phyloP scores from a whole-genome alignment of 441 rosid genomes.

The Erodium texanum region DNA sequence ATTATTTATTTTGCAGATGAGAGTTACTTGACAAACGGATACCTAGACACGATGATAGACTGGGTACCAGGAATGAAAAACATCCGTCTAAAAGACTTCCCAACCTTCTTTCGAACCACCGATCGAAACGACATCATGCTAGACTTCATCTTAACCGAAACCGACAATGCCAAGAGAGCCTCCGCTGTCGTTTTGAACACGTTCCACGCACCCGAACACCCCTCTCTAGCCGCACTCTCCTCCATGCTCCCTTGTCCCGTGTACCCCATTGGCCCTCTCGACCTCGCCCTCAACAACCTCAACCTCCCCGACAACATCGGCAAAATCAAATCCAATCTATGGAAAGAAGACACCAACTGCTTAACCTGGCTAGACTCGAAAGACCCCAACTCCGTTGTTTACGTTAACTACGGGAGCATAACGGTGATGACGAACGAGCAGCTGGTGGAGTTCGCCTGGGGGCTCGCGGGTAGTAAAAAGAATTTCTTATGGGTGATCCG shows the following conservation, averaged over 20 bases:
- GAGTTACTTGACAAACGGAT: neutral
- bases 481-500: slow-evolving; percentile 44
- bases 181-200: too few species aligned
- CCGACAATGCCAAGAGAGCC: too few species aligned
- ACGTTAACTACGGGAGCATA: slow-evolving; percentile 50
- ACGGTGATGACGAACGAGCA: slow-evolving; percentile 32
- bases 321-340: slow-evolving; percentile 29
- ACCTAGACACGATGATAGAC: neutral
- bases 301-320: neutral
- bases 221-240: too few species aligned
- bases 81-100: neutral
- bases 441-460: slow-evolving; percentile 47
- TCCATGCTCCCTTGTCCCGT: too few species aligned
- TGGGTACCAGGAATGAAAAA: neutral
- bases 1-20: too few species aligned
- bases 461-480: slow-evolving; percentile 40
- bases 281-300: too few species aligned
- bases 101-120: neutral
- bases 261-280: too few species aligned
- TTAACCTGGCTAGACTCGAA: slow-evolving; percentile 41
- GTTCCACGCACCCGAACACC: too few species aligned
- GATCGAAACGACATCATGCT: too few species aligned
- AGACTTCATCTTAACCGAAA: too few species aligned
- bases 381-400: slow-evolving; percentile 32
- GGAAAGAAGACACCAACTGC: slow-evolving; percentile 39